Percentiles rank a stretch among this genome's conserved stretches.
phyloP scores from a whole-genome alignment of 1,139 yeast species.

The Magnusiomyces magnusii region DNA sequence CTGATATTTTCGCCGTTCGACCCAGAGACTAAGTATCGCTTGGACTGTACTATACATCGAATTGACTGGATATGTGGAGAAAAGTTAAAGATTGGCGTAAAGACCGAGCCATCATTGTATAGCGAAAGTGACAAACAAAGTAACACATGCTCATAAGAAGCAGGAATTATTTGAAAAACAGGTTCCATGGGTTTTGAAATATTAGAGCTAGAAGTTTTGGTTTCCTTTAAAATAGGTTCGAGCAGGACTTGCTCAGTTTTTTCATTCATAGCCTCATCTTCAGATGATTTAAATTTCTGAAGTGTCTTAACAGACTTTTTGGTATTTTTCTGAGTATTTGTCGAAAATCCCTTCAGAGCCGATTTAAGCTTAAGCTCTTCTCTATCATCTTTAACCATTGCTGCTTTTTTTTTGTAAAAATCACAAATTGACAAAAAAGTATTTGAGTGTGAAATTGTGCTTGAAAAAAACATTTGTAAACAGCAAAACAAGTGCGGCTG shows the following conservation, averaged over 20 bases:
- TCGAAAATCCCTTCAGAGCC: too few relatives aligned
- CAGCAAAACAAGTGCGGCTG: too few relatives aligned
- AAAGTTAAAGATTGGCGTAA: constrained; percentile 92
- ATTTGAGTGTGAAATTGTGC: too few relatives aligned
- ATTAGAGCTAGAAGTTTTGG: background rate
- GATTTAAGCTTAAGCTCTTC: background rate
- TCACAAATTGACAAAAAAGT: too few relatives aligned
- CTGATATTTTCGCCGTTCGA: constrained; percentile 95
- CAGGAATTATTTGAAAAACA: constrained; percentile 71
- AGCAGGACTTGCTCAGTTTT: background rate
- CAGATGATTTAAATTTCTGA: too few relatives aligned
- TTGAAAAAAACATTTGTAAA: too few relatives aligned
- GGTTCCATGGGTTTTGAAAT: constrained; percentile 10
- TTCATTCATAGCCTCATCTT: too few relatives aligned
- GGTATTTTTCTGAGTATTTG: background rate
- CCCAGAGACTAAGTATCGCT: constrained; percentile 85
- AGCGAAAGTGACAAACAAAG: constrained; percentile 72
- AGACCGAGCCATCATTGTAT: constrained; percentile 44
- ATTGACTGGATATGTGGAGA: constrained; percentile 90
- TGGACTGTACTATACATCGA: constrained; percentile 74
- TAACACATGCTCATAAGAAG: constrained; percentile 91
- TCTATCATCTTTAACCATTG: too few relatives aligned
- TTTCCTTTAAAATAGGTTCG: background rate
- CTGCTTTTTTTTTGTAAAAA: too few relatives aligned
- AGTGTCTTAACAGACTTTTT: too few relatives aligned